Evolutionary conservation across 208 protist genomes (phyloP).

Genomic region (Leishmania braziliensis): DNA sequence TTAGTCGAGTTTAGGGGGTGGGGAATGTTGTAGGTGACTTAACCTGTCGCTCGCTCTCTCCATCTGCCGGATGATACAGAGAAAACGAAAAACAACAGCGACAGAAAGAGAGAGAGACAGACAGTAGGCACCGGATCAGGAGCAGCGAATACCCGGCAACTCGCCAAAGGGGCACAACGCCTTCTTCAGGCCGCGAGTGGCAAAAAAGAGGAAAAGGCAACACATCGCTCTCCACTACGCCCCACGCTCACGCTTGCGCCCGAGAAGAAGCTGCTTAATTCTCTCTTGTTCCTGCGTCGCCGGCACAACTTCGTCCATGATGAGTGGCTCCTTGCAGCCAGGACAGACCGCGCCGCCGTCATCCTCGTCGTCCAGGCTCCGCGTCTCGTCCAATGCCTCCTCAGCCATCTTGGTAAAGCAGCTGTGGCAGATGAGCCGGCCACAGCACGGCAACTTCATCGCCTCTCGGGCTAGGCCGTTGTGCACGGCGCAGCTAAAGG

Average conservation of each 20-base stretch:
- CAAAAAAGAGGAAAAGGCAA: neutral
- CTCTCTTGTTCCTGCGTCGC: conserved; percentile 55
- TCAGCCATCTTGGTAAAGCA: conserved; percentile 73
- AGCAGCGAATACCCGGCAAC: neutral
- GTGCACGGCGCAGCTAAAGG: conserved; percentile 52
- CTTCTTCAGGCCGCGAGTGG: neutral
- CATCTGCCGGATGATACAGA: neutral
- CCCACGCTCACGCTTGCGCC: conserved; percentile 31
- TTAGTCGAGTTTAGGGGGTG: neutral
- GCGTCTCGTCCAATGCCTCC: conserved; percentile 43
- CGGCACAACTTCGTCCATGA: conserved; percentile 66
- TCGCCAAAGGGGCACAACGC: neutral
- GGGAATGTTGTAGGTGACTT: neutral
- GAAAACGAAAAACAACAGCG: neutral
- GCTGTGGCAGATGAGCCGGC: conserved; percentile 47
- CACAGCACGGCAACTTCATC: conserved; percentile 77
- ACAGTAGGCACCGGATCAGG: neutral
- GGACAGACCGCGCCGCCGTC: conserved; percentile 59
- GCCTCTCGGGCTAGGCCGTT: conserved; percentile 58
- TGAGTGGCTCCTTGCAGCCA: conserved; percentile 64
- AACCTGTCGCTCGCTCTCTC: too few species aligned
- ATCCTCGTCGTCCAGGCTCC: conserved; percentile 31
- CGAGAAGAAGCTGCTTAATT: conserved; percentile 38
- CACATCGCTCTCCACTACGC: neutral
- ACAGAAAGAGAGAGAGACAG: neutral